Evolutionary conservation across 2,329 filamentous ascomycete species (phyloP), one percentile per base, ranked within the genome.

Genomic region (Pseudohalonectria lignicola): DNA sequence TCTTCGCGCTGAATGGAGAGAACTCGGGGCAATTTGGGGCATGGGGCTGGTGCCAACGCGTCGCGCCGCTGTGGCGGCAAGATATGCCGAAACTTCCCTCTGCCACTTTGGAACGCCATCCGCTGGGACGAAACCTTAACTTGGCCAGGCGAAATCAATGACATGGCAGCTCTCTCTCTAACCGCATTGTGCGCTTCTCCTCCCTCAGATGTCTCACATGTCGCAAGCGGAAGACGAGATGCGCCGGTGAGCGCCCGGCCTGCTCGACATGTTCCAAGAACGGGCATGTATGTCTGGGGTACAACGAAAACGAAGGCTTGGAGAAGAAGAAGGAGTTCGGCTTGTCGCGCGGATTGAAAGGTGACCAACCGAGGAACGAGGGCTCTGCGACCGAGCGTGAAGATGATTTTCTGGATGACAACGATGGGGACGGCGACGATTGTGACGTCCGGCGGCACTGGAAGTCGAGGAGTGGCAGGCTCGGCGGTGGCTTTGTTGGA

Each of bases 231-330:
- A 86, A 86, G 61, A 86, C 81, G 38, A 69, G 80, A 54, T 86
- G 82, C 56, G 81, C 79, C 33, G 82, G 82, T 44, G 80, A 84
- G 59, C 76, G 79, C 44, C 82, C 82, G 41, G 61, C 70, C 16
- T 86, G 82, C 58, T 79, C 78, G 41, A 86, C 82, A 10, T 86
- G 82, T 49, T 69, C 72, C 41, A 81, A 82, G 48, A 82, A 82
- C 51, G 76, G 78, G 9, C 80, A 86, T 50, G 60, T 63, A 13
- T 86, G 82, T 53, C 59, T 80, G 28, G 81, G 82, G 23, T 86
- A 85, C 50, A 70, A 65, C 15, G 77, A 79, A 41, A 51, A 26
- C 8, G 23, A 26, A n/a, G n/a, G 63, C 3, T 45, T 56, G 35
- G 69, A 71, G 40, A 69, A 63, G 50, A 67, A 66, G 46, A 60